phyloP scores from a whole-genome alignment of 2,329 filamentous ascomycete species.

The Magnaporthales sp. region DNA sequence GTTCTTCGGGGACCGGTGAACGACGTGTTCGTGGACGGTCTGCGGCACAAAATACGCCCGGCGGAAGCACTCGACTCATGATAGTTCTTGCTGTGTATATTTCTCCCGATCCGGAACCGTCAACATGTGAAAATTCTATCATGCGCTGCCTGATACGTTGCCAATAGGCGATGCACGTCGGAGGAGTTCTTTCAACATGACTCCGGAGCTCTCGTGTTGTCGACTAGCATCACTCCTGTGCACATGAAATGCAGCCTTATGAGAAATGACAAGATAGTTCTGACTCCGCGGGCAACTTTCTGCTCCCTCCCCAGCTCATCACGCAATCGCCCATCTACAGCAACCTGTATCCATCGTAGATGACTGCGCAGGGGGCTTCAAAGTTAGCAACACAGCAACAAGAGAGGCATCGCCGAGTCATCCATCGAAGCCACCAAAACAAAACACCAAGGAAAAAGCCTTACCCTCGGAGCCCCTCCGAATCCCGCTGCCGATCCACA shows the following conservation, averaged over 20 bases:
- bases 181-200: neutral
- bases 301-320: no score
- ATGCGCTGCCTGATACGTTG: neutral
- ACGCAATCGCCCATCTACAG: neutral
- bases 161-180: neutral
- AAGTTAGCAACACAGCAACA: neutral
- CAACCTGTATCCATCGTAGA: constrained; percentile 5
- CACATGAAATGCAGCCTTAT: neutral
- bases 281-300: neutral
- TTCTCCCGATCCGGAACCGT: neutral
- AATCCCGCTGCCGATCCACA: constrained; percentile 16
- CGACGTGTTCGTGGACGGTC: neutral
- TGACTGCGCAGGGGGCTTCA: neutral
- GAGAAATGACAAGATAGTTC: neutral
- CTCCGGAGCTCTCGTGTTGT: neutral
- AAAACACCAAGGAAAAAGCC: neutral
- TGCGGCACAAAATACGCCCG: neutral
- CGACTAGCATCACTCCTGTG: no score
- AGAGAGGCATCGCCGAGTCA: neutral
- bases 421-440: no score
- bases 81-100: neutral
- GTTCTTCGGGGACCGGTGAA: neutral
- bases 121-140: neutral
- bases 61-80: neutral
- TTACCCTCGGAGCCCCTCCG: constrained; percentile 8